Conservation (phyloP, 495 filamentous ascomycete species). For the Podospora comata region DNA sequence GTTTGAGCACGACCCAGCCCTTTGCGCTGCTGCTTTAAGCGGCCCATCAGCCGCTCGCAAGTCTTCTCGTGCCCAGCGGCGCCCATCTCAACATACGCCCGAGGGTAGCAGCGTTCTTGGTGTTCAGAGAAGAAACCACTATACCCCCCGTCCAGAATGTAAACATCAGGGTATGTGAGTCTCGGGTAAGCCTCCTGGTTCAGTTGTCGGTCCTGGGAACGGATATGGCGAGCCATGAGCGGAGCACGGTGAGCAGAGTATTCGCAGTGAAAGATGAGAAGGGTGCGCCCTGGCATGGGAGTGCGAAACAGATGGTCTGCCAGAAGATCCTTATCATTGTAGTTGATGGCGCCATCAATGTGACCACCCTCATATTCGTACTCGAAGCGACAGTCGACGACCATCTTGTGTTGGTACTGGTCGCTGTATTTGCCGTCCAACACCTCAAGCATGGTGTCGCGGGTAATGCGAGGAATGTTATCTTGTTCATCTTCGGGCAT, state of each 20-base stretch:
- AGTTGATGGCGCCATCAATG: slow-evolving; percentile 87
- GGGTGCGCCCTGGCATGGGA: slow-evolving; percentile 61
- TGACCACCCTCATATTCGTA: slow-evolving; percentile 98
- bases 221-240: slow-evolving; percentile 88
- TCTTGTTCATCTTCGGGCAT: slow-evolving; percentile 75
- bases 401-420: slow-evolving; percentile 68
- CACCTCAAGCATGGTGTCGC: slow-evolving; percentile 74
- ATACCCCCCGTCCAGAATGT: slow-evolving; percentile 96
- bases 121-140: slow-evolving; percentile 82
- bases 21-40: slow-evolving; percentile 70
- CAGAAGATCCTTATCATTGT: slow-evolving; percentile 88
- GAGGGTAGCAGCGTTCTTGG: slow-evolving; percentile 77
- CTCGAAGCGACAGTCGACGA: slow-evolving; percentile 97
- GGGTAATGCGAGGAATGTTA: slow-evolving; percentile 80
- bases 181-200: slow-evolving; percentile 82
- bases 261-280: slow-evolving; percentile 95
- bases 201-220: slow-evolving; percentile 74
- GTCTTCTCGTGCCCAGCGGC: slow-evolving; percentile 83
- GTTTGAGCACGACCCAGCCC: slow-evolving; percentile 87
- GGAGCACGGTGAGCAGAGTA: slow-evolving; percentile 98
- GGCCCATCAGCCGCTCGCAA: slow-evolving; percentile 90
- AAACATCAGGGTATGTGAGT: slow-evolving; percentile 91
- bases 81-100: slow-evolving; percentile 94
- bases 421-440: slow-evolving; percentile 79
- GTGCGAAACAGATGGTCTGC: slow-evolving; percentile 70